Base-by-base conservation (phyloP, 495 filamentous ascomycete species). In the Evernia prunastri region DNA sequence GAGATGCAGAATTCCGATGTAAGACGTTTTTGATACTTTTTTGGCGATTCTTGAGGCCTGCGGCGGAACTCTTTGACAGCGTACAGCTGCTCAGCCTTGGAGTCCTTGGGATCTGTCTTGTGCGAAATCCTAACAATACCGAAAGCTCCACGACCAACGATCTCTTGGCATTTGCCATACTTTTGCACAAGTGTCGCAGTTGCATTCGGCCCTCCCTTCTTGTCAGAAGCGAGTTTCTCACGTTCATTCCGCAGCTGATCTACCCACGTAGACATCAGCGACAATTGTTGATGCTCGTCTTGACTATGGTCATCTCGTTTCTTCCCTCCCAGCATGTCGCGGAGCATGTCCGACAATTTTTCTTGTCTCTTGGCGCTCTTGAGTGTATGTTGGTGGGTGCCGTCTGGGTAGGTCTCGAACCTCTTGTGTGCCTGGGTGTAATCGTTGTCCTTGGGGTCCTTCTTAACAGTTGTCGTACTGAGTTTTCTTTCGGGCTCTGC, bases 1-100 rank as follows among this genome's bases (percentile, higher is more conserved):
- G 93, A 97, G 69, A 99, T 97, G 77, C 95, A 99, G 74, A 99
- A 99, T 73, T 99, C 94, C 37, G 94, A 90, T n/a, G 92, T 99
- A 47, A 99, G 80, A 17, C 94, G 88, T 74, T 99, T 99, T 79
- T 94, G 92, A 72, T 99, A 99, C 74, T 96, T 95, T 79, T 95
- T 96, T 63, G 87, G 84, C 13, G 89, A 92, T 76, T 99, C 95
- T 67, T 94, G 89, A 7, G 95, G 95, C 23, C 93, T 83, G 58
- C 92, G 88, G 37, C 92, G 90, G 77, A 99, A 99, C 72, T 97
- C 94, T 75, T 99, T 99, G 71, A 99, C 93, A 54, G 94, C 94
- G 71, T 92, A 99, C 15, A 97, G 82, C 77, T 94, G 94, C 75
- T 97, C 95, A 51, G 82, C 79, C 62, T 83, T 85, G 36, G 87